Evolutionary conservation across 805 yeast genomes (phyloP).

Genomic region (Candida maris): DNA sequence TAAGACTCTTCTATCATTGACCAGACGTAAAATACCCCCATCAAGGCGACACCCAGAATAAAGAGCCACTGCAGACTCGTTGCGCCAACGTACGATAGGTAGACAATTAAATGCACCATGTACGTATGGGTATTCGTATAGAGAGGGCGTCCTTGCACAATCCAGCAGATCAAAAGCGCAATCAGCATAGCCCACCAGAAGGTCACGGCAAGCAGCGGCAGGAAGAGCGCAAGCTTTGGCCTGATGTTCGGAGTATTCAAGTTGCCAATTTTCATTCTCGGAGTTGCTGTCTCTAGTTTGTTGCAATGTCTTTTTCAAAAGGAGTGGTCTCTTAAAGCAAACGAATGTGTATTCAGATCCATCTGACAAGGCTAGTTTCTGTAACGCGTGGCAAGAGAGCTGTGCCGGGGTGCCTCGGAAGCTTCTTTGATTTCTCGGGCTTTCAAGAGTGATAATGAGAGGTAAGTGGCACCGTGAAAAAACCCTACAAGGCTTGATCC

Average conservation of each 20-base stretch:
- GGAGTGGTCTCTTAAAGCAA: too few species aligned
- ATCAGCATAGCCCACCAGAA: slow-evolving; percentile 93
- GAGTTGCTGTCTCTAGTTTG: too few species aligned
- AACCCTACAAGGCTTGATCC: too few species aligned
- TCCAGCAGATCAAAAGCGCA: slow-evolving; percentile 76
- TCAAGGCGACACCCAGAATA: slow-evolving; percentile 72
- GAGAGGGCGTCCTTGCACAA: slow-evolving; percentile 71
- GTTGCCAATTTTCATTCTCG: slow-evolving; percentile 5
- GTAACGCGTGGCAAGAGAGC: too few species aligned
- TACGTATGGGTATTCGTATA: slow-evolving; percentile 54
- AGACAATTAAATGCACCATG: slow-evolving; percentile 40
- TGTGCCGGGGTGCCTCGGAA: too few species aligned
- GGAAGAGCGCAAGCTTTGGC: slow-evolving; percentile 27
- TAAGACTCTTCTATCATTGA: slow-evolving; percentile 59
- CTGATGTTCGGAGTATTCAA: slow-evolving; percentile 23
- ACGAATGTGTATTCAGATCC: too few species aligned
- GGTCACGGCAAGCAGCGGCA: slow-evolving; percentile 64
- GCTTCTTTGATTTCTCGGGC: too few species aligned
- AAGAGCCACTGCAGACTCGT: slow-evolving; percentile 81
- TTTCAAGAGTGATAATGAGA: too few species aligned
- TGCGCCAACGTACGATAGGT: slow-evolving; percentile 85
- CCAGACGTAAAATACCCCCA: slow-evolving; percentile 69
- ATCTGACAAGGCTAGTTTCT: too few species aligned
- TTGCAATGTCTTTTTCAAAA: too few species aligned
- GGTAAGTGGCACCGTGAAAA: too few species aligned